A percentile compares a stretch with the other conserved stretches of the same genome.
Conservation (phyloP, 1,139 yeast genomes). For the Kodamaea suecica region DNA sequence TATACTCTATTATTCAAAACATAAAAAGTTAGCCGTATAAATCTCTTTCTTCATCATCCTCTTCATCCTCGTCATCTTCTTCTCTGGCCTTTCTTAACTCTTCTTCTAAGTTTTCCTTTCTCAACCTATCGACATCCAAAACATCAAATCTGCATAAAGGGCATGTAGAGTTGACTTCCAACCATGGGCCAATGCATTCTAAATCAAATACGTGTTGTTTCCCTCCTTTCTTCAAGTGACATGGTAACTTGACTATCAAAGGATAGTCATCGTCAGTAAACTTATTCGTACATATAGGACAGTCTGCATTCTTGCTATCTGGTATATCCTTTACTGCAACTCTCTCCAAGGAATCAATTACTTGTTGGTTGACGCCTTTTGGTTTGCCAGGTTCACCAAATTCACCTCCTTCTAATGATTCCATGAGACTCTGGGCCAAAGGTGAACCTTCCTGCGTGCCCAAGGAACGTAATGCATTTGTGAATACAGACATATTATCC, state of each 20-base stretch:
- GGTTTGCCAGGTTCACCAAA: conserved; percentile 10
- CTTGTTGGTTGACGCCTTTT: conserved; percentile 66
- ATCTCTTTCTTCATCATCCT: conserved; percentile 38
- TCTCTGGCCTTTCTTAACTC: conserved; percentile 44
- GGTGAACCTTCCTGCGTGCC: conserved; percentile 32
- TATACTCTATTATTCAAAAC: too few relatives aligned
- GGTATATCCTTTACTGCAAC: conserved; percentile 51
- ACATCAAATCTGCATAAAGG: conserved; percentile 84
- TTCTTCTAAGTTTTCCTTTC: conserved; percentile 41
- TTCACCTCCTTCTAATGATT: conserved; percentile 17
- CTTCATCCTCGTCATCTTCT: conserved; percentile 60
- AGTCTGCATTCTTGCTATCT: conserved; percentile 53
- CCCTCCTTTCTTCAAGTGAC: conserved; percentile 40
- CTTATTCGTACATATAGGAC: conserved; percentile 81
- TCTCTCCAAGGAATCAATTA: conserved; percentile 73
- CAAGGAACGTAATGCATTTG: conserved; percentile 32
- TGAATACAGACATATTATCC: conserved; percentile 2
- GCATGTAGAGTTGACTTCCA: conserved; percentile 74
- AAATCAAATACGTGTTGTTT: conserved; percentile 73
- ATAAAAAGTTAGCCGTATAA: too few relatives aligned
- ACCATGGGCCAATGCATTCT: conserved; percentile 91
- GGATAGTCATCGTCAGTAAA: conserved; percentile 77
- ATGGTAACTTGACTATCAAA: conserved; percentile 75
- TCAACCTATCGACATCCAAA: conserved; percentile 35
- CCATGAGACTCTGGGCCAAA: conserved; percentile 23